Evolutionary conservation across 2,329 filamentous ascomycete genomes (phyloP).

Genomic region (Colletotrichum sp.): DNA sequence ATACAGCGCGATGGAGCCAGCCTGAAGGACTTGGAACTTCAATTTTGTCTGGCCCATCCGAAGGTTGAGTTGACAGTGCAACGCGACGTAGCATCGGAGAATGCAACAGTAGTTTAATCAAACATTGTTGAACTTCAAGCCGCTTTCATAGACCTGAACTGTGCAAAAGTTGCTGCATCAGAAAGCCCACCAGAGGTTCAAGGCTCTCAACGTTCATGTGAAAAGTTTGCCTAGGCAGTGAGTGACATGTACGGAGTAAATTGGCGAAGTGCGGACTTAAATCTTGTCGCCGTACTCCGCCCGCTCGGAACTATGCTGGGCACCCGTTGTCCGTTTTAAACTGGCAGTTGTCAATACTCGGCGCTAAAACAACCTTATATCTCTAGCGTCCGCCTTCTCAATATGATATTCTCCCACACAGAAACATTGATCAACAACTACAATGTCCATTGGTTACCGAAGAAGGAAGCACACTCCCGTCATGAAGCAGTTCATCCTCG

Average conservation of each 20-base stretch:
- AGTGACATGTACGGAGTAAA: neutral
- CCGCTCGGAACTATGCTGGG: neutral
- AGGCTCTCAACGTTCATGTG: neutral
- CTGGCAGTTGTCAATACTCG: neutral
- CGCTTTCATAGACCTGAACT: neutral
- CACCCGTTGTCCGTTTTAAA: neutral
- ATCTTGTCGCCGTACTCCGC: neutral
- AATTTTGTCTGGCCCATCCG: neutral
- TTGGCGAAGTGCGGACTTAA: neutral
- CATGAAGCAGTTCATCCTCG: neutral
- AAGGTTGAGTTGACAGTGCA: neutral
- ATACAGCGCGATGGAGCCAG: neutral
- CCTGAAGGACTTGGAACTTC: neutral
- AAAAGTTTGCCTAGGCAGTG: neutral
- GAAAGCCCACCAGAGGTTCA: neutral
- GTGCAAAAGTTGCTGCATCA: neutral
- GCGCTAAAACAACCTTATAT: neutral
- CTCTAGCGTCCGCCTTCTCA: neutral
- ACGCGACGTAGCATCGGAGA: neutral
- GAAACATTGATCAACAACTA: neutral
- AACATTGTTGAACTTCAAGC: neutral
- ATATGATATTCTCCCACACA: neutral
- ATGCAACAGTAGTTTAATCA: neutral
- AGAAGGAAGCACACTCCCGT: neutral
- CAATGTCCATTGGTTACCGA: neutral